Conservation (phyloP, 345 rosid species). For the Citrus cavaleriei region DNA sequence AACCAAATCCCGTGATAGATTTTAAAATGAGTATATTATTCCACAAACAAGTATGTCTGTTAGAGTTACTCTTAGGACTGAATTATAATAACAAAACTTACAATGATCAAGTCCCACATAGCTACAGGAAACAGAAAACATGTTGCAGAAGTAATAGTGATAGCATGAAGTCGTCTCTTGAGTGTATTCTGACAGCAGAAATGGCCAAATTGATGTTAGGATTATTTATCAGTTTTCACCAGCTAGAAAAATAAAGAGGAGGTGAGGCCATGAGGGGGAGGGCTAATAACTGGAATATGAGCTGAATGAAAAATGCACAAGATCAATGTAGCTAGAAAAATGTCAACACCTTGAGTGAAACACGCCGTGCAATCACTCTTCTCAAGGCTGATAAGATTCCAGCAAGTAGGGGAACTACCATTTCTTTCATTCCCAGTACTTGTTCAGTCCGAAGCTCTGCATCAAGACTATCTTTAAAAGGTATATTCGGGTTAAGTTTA, state of each 20-base stretch:
- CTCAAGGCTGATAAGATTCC: slow-evolving; percentile 93
- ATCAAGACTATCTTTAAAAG: slow-evolving; percentile 48
- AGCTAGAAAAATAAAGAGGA: not conserved
- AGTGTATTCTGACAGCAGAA: slow-evolving; percentile 64
- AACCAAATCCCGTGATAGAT: slow-evolving; percentile 1
- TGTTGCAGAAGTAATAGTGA: slow-evolving; percentile 82
- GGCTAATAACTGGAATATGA: not conserved
- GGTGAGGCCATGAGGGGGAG: not conserved
- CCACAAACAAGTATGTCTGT: not conserved
- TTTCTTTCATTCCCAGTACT: slow-evolving; percentile 63
- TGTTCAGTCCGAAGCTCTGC: slow-evolving; percentile 49
- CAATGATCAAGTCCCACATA: slow-evolving; percentile 93
- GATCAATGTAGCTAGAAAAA: not conserved
- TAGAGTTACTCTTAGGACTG: not conserved
- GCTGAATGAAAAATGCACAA: slow-evolving; percentile 3
- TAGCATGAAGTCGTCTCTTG: slow-evolving; percentile 86
- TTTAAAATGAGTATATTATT: not conserved
- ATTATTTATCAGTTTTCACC: not conserved
- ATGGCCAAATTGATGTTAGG: not conserved
- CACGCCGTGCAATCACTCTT: slow-evolving; percentile 91
- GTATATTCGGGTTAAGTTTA: slow-evolving; percentile 59
- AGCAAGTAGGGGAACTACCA: slow-evolving; percentile 80
- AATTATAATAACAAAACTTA: slow-evolving; percentile 39
- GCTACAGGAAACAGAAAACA: slow-evolving; percentile 94
- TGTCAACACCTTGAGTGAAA: slow-evolving; percentile 77